Evolutionary conservation across 225 moss, liverwort and hornwort genomes (phyloP), one percentile per base, ranked within the genome.

Genomic region (Bryum argenteum): DNA sequence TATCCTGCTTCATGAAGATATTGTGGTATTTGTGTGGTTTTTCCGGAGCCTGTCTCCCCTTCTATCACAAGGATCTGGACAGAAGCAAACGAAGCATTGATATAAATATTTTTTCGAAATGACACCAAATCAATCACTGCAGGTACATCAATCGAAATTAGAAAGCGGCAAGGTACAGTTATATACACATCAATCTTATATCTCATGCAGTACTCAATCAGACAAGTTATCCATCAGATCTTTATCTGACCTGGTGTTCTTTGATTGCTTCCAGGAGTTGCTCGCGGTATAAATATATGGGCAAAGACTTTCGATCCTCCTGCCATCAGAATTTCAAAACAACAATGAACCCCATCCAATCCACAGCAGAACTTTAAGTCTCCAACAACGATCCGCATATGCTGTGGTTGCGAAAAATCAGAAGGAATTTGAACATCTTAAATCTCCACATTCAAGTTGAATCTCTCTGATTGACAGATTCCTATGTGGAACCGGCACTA

Each of bases 21-120:
- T 65, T 98, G 97, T n/a, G 97, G 97, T 68, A 98, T 98, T 82
- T 94, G 97, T 17, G 97, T 94, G n/a, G 97, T 98, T 79, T 98
- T 98, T 65, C 97, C 97, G 54, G 94, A 98, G 22, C 97, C 97
- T 14, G 97, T 98, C 78, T 98, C 94, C 78, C 97, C 97, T 79
- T 92, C 97, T 56, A 98, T 98, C 13, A 98, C 92, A 79, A 94
- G 87, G 62, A 81, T 85, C 90, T 92, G 80, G 48, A 67, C 65
- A 54, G 50, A 67, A 69, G 42, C 18, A 50, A 33, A 10, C 53
- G 54, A 66, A 11, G 20, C 15, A 28, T 59, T 54, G 0, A 22
- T 42, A 45, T 48, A 60, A 60, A 69, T 19, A 16, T 54, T 40
- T 19, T 41, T 19, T 26, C 65, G 42, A 2, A 61, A 39, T 57